Conservation (phyloP, 371 early-diverging fungal species). For the Encephalitozoon intestinalis region DNA sequence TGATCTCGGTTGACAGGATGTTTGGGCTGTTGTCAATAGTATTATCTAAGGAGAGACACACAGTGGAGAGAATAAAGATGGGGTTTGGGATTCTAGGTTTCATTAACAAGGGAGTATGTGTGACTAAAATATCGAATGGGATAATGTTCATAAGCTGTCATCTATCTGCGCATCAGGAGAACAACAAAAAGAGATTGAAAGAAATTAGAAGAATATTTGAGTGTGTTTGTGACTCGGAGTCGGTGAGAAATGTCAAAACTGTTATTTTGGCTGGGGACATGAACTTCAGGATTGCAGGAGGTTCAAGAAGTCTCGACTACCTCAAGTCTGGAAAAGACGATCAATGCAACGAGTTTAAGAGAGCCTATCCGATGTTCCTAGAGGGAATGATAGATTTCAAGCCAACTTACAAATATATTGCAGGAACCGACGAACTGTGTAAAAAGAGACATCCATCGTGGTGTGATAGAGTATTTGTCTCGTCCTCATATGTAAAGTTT, state of each 20-base stretch:
- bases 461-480: constrained; percentile 38
- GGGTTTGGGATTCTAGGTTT: constrained; percentile 17
- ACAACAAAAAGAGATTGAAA: constrained; percentile 4
- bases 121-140: neutral
- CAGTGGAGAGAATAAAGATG: neutral
- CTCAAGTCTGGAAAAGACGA: neutral
- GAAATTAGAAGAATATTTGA: constrained; percentile 24
- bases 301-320: too few relatives aligned
- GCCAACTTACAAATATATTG: constrained; percentile 32
- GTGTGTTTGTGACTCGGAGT: neutral
- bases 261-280: constrained; percentile 34
- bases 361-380: neutral
- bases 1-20: neutral
- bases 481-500: neutral
- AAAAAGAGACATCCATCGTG: constrained; percentile 27
- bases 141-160: constrained; percentile 31
- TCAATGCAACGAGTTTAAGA: constrained; percentile 2
- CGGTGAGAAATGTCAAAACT: neutral
- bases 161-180: constrained; percentile 22
- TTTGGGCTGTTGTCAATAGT: constrained; percentile 15
- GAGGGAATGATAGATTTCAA: constrained; percentile 19
- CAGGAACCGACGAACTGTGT: neutral
- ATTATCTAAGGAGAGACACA: neutral
- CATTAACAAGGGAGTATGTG: constrained; percentile 39
- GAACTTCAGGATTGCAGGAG: constrained; percentile 24